Evolutionary conservation across 2,329 filamentous ascomycete species (phyloP), one percentile per base, ranked within the genome.

Genomic region (Hypocrella siamensis): DNA sequence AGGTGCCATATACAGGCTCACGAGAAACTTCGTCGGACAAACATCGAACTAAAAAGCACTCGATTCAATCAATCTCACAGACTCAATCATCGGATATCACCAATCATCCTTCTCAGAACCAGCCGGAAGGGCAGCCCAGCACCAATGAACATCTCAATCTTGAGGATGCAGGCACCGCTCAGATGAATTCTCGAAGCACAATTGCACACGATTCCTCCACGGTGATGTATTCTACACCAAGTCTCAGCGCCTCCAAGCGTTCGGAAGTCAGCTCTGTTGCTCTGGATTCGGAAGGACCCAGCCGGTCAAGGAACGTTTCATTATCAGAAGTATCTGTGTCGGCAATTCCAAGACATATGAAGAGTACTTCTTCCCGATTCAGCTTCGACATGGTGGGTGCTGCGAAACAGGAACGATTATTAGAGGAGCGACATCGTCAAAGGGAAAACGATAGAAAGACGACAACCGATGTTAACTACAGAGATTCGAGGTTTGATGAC

Each of bases 361-460:
- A 76, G 52, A 85, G 79, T 48, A 81, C 76, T 9, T 81, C 80
- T 0, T 84, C 79, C 0, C 64, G 81, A 11, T 86, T 88, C 47
- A 86, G 80, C 44, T 88, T 88, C 45, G 80, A 86, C 45, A 81
- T 85, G 63, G 69, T 75, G 12, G 77, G 76, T 5, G 71, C 71
- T 5, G 78, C 78, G 11, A 67, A 70, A 36, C 65, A 75, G 43
- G 73, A 78, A 50, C 78, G 75, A 49, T 49, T 79, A 24, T 57
- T 85, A 26, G 82, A 84, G 49, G 81, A 83, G 42, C 68, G 74
- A 30, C 79, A 84, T 48, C 63, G 76, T 12, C 68, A 79, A 40
- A 70, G 73, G 33, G 70, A 76, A 38, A 58, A 75, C 19, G 74
- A 77, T 36, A 76, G 68, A 44, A 62, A 70, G 37, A 58, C 57